Evolutionary conservation across 257 asterid species (phyloP), one percentile per base, ranked within the genome.

Genomic region (Ballota nigra): DNA sequence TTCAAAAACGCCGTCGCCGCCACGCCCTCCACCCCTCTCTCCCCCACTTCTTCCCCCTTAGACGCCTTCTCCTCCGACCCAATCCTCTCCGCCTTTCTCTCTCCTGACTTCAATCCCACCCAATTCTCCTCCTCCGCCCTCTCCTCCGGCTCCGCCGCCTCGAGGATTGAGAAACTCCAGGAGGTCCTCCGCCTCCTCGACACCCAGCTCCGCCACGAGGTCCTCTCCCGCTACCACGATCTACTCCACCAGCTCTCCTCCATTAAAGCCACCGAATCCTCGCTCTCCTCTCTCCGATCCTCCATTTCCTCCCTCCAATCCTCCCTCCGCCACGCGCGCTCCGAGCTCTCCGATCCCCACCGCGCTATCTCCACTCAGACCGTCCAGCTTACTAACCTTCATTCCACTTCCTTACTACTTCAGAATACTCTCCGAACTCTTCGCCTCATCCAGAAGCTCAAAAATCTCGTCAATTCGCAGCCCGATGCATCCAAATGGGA

Each of bases 111-210:
- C 82, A 80, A 85, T 33, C 95, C 99, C 68, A 85, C 97, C 0
- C 88, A 86, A 20, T 95, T 95, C 88, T 95, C 99, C 77, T 92
- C 99, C 76, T 84, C 96, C 75, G 97, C 97, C 51, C 98, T 95
- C 70, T 92, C 96, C 70, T 87, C 98, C 69, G 96, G 98, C 74
- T 95, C 96, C 63, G 95, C 98, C 69, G 97, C 99, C 63, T 90
- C 99, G 23, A 77, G 96, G 34, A 89, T 95, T 58, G 99, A 95
- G 71, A 92, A 91, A 28, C 97, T 95, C 56, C 97, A 89, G 69
- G 95, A 89, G 2, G 96, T 96, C 26, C 88, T 95, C 77, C 91
- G 91, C 70, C 86, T 82, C 63, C 95, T 94, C 52, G 97, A 94
- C 34, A 34, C 85, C 23, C 96, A 91, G 75, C 89, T 94, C 66